A percentile compares a stretch with the other conserved stretches of the same genome.
Evolutionary conservation across 495 filamentous ascomycete species (phyloP).

Genomic region (Parathielavia hyrcaniae): DNA sequence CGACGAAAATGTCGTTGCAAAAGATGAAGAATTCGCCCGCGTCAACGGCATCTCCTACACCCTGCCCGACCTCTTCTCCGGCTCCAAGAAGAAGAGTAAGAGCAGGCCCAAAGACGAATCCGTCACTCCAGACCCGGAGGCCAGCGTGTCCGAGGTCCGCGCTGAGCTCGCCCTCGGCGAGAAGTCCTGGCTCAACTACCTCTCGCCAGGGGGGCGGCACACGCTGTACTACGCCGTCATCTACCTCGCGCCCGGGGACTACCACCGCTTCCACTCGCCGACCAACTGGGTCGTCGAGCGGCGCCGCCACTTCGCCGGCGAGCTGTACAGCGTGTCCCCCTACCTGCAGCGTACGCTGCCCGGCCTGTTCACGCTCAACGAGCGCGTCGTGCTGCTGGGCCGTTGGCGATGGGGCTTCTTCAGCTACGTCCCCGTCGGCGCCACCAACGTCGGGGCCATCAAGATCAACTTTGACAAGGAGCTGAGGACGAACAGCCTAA

Average conservation of each 20-base stretch:
- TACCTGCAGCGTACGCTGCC: conserved; percentile 89
- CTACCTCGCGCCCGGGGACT: conserved; percentile 97
- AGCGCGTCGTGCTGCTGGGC: conserved; percentile 87
- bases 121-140: conserved; percentile 48
- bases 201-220: conserved; percentile 50
- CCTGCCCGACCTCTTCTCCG: conserved; percentile 79
- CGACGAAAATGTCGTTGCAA: conserved; percentile 60
- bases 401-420: conserved; percentile 98
- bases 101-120: conserved; percentile 38
- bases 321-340: conserved; percentile 89
- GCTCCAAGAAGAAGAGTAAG: conserved; percentile 42
- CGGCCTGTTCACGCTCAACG: conserved; percentile 92
- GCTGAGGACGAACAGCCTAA: conserved; percentile 83
- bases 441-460: conserved; percentile 98
- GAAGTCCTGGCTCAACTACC: conserved; percentile 69
- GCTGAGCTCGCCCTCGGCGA: conserved; percentile 74
- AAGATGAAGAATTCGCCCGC: conserved; percentile 87
- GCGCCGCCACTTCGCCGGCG: conserved; percentile 91
- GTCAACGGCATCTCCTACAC: conserved; percentile 98
- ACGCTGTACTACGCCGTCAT: conserved; percentile 91
- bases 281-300: conserved; percentile 88
- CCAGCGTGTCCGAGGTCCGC: conserved; percentile 72
- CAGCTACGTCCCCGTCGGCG: conserved; percentile 88
- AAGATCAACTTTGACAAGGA: conserved; percentile 96
- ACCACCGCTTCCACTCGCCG: conserved; percentile 96